A percentile compares a stretch with the other conserved stretches of the same genome.
Conservation (phyloP, 768 basidiomycete genomes). For the Termitomyces sp. region DNA sequence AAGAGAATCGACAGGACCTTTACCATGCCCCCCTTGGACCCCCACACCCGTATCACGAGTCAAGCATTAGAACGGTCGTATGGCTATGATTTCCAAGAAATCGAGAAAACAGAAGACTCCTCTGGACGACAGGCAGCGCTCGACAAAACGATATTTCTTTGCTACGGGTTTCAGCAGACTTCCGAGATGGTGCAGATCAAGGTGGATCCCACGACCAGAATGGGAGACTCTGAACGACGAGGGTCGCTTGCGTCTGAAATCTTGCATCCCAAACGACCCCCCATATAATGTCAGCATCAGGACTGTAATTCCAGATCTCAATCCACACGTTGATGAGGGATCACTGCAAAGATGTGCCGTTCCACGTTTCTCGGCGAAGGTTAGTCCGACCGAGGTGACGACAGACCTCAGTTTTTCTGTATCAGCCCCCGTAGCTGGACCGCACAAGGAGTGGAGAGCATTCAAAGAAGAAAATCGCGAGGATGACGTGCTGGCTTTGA, state of each 20-base stretch:
- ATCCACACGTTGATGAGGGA: background rate
- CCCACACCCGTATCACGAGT: background rate
- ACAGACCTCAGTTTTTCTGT: background rate
- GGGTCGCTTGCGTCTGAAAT: background rate
- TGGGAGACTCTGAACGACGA: background rate
- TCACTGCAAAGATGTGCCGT: background rate
- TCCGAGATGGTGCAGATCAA: background rate
- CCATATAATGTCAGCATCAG: slow-evolving; percentile 1
- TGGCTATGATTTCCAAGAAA: background rate
- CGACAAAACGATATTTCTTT: background rate
- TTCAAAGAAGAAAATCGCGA: slow-evolving; percentile 3
- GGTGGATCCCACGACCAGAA: background rate
- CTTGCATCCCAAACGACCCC: background rate
- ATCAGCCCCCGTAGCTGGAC: background rate
- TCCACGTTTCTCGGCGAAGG: background rate
- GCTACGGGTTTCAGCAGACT: background rate
- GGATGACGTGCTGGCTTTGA: background rate
- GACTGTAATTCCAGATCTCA: background rate
- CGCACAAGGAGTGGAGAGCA: background rate
- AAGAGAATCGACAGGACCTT: background rate
- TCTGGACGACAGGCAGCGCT: background rate
- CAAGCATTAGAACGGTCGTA: background rate
- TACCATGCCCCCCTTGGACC: background rate
- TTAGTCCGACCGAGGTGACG: background rate
- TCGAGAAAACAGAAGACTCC: background rate